phyloP scores from a whole-genome alignment of 2,329 filamentous ascomycete species.

The Epichloe bromicola region DNA sequence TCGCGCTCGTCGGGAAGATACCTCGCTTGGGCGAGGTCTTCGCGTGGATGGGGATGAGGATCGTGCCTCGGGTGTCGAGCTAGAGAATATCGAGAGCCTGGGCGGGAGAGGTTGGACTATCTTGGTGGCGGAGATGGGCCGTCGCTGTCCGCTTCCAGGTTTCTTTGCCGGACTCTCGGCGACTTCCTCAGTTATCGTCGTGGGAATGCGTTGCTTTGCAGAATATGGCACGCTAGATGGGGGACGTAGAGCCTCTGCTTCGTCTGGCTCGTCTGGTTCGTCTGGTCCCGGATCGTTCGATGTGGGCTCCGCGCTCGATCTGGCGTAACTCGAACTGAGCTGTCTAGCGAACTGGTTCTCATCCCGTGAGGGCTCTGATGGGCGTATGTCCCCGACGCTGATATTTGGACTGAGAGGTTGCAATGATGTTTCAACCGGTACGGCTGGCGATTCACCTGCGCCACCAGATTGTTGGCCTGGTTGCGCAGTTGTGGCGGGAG shows the following conservation, averaged over 20 bases:
- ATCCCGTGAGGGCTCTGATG: neutral
- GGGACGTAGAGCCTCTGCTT: slow-evolving; percentile 4
- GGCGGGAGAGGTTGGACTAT: neutral
- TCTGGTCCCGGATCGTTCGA: neutral
- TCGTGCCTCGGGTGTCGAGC: slow-evolving; percentile 7
- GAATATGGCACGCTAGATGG: slow-evolving; percentile 6
- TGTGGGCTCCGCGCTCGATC: neutral
- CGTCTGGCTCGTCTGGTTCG: neutral
- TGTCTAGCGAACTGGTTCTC: neutral
- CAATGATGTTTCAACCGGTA: neutral
- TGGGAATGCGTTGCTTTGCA: slow-evolving; percentile 5
- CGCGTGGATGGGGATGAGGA: slow-evolving; percentile 30
- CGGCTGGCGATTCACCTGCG: neutral
- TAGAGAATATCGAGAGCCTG: neutral
- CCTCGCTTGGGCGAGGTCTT: slow-evolving; percentile 26
- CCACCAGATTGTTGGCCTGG: neutral
- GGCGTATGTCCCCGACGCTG: neutral
- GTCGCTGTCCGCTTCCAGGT: slow-evolving; percentile 41
- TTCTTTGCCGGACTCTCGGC: slow-evolving; percentile 38
- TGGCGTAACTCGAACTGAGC: slow-evolving; percentile 5
- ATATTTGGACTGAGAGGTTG: neutral
- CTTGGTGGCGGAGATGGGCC: slow-evolving; percentile 22
- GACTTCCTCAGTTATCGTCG: slow-evolving; percentile 12
- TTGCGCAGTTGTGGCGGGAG: slow-evolving; percentile 3
- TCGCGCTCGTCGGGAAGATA: neutral